A percentile compares a stretch with the other conserved stretches of the same genome.
Conservation (phyloP, 2,329 filamentous ascomycete species). For the Fusarium sp. region DNA sequence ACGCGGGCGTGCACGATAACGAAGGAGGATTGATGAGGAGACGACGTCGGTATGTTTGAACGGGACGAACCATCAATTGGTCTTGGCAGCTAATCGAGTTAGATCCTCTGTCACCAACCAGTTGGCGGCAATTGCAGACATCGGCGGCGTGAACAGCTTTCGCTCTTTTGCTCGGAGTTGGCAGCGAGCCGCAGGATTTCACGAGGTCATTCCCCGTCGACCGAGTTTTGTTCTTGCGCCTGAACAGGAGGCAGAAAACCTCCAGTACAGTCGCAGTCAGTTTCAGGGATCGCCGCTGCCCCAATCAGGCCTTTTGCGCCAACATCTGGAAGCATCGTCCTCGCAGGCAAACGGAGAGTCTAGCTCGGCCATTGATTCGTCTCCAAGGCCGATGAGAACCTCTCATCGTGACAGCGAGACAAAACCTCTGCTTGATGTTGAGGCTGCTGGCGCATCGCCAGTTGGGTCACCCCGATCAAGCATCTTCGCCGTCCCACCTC, state of each 20-base stretch:
- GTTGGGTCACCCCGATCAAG: slow-evolving; percentile 50
- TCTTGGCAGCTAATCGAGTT: slow-evolving; percentile 12
- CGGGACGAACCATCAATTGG: neutral
- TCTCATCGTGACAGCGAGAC: slow-evolving; percentile 61
- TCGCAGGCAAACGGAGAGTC: slow-evolving; percentile 40
- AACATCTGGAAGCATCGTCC: slow-evolving; percentile 62
- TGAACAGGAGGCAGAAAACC: slow-evolving; percentile 57
- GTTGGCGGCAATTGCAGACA: slow-evolving; percentile 72
- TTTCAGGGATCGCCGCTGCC: slow-evolving; percentile 53
- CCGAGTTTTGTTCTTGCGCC: slow-evolving; percentile 78
- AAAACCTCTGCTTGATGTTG: slow-evolving; percentile 61
- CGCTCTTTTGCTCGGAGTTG: slow-evolving; percentile 93
- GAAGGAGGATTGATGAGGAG: slow-evolving; percentile 45
- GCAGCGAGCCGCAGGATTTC: slow-evolving; percentile 89
- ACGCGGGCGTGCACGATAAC: slow-evolving; percentile 50
- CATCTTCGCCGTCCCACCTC: slow-evolving; percentile 70
- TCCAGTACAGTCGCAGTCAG: slow-evolving; percentile 58
- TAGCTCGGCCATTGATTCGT: slow-evolving; percentile 39
- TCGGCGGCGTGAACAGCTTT: slow-evolving; percentile 92
- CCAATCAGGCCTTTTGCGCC: slow-evolving; percentile 62
- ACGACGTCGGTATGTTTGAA: slow-evolving; percentile 49
- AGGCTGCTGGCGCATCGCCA: slow-evolving; percentile 53
- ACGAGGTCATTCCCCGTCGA: slow-evolving; percentile 85
- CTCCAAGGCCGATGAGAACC: slow-evolving; percentile 19
- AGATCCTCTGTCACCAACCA: slow-evolving; percentile 72